Percentiles rank a stretch among this genome's conserved stretches.
phyloP scores from a whole-genome alignment of 768 basidiomycete genomes.

The Rubroboletus pulcherrimus region DNA sequence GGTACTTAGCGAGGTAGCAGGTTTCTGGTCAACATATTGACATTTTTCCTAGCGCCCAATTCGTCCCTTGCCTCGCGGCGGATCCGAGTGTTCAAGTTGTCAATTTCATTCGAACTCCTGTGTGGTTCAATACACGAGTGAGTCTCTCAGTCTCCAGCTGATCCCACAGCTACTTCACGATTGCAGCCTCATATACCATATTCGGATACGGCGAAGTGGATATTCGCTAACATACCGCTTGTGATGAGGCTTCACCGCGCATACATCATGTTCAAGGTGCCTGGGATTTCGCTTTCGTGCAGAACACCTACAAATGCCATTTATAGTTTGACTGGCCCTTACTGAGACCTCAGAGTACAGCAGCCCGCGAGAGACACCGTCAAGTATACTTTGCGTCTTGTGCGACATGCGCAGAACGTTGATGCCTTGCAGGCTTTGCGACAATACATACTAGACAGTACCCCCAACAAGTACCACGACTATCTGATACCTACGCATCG shows the following conservation, averaged over 20 bases:
- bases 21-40: neutral
- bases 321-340: constrained; percentile 20
- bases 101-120: constrained; percentile 59
- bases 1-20: constrained; percentile 33
- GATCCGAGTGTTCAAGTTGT: constrained; percentile 50
- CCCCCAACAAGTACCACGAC: constrained; percentile 46
- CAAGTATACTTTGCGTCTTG: constrained; percentile 2
- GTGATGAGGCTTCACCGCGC: constrained; percentile 50
- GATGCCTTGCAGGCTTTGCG: constrained; percentile 34
- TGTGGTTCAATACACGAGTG: constrained; percentile 57
- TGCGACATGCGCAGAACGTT: neutral
- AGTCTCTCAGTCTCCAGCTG: constrained; percentile 6
- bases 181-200: constrained; percentile 37
- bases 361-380: constrained; percentile 10
- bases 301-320: neutral
- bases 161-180: constrained; percentile 24
- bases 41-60: constrained; percentile 48
- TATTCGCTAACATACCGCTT: constrained; percentile 51
- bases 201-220: constrained; percentile 42
- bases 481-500: constrained; percentile 51
- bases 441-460: constrained; percentile 44
- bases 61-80: constrained; percentile 50
- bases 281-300: neutral
- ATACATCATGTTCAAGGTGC: constrained; percentile 46
- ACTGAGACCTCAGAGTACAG: constrained; percentile 8